Evolutionary conservation across 495 filamentous ascomycete genomes (phyloP).

Genomic region (Aspergillus steynii): DNA sequence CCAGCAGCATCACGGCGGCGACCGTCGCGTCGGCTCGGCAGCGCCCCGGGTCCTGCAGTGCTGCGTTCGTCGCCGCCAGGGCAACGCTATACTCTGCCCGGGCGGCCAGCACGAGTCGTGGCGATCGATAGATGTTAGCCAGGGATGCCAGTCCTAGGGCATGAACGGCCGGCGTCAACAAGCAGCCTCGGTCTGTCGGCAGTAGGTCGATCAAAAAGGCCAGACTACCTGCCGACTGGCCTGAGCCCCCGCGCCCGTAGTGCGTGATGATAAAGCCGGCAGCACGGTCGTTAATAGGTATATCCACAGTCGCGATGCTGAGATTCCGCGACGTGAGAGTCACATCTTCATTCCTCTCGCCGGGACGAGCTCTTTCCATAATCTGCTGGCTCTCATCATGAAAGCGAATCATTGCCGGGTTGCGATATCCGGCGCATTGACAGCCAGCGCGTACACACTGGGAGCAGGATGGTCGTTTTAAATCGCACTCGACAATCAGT

Average conservation of each 20-base stretch:
- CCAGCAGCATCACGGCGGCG: constrained; percentile 22
- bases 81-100: constrained; percentile 23
- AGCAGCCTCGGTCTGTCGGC: background rate
- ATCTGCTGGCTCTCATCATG: constrained; percentile 21
- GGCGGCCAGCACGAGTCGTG: constrained; percentile 10
- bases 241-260: constrained; percentile 1
- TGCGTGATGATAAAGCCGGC: constrained; percentile 10
- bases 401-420: constrained; percentile 16
- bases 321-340: too few species aligned
- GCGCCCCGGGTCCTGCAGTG: constrained; percentile 15
- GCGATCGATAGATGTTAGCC: constrained; percentile 15
- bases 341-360: background rate
- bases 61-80: constrained; percentile 21
- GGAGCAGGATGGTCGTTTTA: constrained; percentile 27
- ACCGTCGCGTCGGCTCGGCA: constrained; percentile 20
- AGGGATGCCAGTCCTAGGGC: constrained; percentile 17
- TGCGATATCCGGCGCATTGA: constrained; percentile 32
- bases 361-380: constrained; percentile 11
- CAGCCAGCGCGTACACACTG: constrained; percentile 27
- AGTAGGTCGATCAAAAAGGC: constrained; percentile 9
- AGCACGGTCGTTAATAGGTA: constrained; percentile 8
- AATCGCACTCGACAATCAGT: constrained; percentile 23
- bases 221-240: background rate
- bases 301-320: too few species aligned
- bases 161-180: constrained; percentile 11